Conservation (phyloP, 352 stramenopile species). For the Peronospora destructor region DNA sequence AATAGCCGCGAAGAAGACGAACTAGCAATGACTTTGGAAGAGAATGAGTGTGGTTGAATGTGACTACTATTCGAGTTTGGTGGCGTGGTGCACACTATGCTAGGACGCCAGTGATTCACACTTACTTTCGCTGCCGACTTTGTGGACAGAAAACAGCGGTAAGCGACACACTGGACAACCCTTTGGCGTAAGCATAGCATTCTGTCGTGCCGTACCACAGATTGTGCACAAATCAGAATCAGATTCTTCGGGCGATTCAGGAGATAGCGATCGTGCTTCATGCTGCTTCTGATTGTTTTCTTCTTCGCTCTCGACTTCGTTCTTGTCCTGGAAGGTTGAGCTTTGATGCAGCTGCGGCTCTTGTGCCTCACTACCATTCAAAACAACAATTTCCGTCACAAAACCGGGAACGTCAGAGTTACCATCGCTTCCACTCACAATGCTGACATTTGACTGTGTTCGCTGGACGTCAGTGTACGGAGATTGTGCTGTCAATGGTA, state of each 20-base stretch:
- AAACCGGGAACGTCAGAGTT: conserved; percentile 20
- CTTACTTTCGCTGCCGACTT: conserved; percentile 27
- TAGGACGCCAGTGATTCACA: too few species aligned
- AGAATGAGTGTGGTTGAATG: conserved; percentile 7
- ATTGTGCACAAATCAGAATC: conserved; percentile 41
- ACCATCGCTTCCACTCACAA: conserved; percentile 18
- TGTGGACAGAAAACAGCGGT: conserved; percentile 33
- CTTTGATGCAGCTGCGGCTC: background rate
- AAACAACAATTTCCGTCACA: conserved; percentile 9
- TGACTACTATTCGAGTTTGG: conserved; percentile 1
- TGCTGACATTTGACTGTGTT: conserved; percentile 19
- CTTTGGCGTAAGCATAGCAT: conserved; percentile 27
- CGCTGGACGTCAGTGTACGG: conserved; percentile 8
- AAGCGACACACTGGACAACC: conserved; percentile 44
- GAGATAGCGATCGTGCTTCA: background rate
- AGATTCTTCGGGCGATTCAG: too few species aligned
- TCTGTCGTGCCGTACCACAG: conserved; percentile 44
- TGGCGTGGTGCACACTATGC: conserved; percentile 4
- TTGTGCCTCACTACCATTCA: conserved; percentile 10
- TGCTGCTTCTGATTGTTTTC: background rate
- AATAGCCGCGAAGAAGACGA: background rate
- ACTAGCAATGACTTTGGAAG: conserved; percentile 4
- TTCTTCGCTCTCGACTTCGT: background rate
- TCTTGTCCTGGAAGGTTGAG: conserved; percentile 1
- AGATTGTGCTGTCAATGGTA: conserved; percentile 15